These are phyloP conservation scores for Pelargonium cotyledonis DNA, from an alignment of 441 rosid species.

Conservation along the genomic window DNA sequence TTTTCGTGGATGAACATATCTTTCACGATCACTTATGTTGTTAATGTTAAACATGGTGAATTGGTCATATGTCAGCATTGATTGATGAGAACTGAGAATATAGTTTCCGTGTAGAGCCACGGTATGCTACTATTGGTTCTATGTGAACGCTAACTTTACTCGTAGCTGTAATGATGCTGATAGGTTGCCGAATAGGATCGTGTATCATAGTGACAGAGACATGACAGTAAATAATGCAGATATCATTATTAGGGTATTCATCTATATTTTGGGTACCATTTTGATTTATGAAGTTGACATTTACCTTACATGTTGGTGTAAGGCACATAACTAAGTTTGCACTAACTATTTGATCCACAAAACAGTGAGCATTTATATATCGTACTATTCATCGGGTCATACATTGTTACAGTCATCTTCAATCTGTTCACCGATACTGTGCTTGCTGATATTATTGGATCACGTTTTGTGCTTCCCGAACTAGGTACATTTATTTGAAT, in stretches of 20 bases:
- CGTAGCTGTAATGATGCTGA: conserved; percentile 4
- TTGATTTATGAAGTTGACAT: background rate
- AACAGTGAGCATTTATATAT: background rate
- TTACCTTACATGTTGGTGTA: background rate
- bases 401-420: background rate
- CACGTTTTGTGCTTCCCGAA: background rate
- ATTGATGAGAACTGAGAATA: background rate
- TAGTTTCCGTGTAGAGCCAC: conserved; percentile 1
- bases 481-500: background rate
- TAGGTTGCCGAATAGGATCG: background rate
- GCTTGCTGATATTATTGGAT: background rate
- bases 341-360: background rate
- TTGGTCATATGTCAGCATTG: conserved; percentile 1
- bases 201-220: background rate
- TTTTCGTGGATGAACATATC: background rate
- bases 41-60: background rate
- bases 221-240: background rate
- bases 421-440: background rate
- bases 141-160: background rate
- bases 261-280: no score
- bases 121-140: conserved; percentile 2
- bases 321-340: background rate
- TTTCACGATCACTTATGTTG: background rate
- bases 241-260: background rate
- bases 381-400: background rate